Evolutionary conservation across 345 rosid genomes (phyloP), one percentile per base, ranked within the genome.

Genomic region (Citrus hindsii): DNA sequence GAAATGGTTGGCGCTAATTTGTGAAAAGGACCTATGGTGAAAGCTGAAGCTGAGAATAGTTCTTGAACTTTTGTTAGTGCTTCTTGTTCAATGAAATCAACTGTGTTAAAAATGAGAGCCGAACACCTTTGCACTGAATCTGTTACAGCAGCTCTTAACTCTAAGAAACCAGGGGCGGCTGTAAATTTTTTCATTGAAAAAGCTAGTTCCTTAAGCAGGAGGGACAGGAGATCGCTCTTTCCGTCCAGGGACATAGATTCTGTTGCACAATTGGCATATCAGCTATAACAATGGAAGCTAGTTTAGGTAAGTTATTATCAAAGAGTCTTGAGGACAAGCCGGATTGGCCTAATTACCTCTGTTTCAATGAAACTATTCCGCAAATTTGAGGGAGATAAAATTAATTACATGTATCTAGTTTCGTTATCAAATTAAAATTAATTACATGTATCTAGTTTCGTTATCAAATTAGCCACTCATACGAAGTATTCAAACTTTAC

Each of bases 11-110:
- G 83, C 32, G 71, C 69, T 24, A 82, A 24, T 69, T 85, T 78
- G 76, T 80, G 82, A 19, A 83, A 46, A 33, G 81, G 84, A 22
- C 84, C 81, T 2, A 80, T 35, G 16, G 77, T 55, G 35, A 80
- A 78, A 38, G 79, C 33, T 18, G 79, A 71, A 64, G 67, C 71
- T 6, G 30, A 16, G 58, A 30, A 72, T 4, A 61, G 38, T 35
- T 75, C 62, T 51, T 76, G 73, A 58, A 80, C 53, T 46, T 70
- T 18, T 6, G 30, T 9, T 1, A 83, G 9, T 67, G 37, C 7
- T 35, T 75, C 72, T 42, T 38, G 63, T 66, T 83, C 86, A 14
- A 83, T 83, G 69, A 46, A 79, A 10, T 83, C 78, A 7, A 74
- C n/a, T 5, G 83, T 75, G 77, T 83, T 79, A 71, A 68, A 61